Evolutionary conservation across 208 protist genomes (phyloP).

Genomic region (Leishmania mexicana): DNA sequence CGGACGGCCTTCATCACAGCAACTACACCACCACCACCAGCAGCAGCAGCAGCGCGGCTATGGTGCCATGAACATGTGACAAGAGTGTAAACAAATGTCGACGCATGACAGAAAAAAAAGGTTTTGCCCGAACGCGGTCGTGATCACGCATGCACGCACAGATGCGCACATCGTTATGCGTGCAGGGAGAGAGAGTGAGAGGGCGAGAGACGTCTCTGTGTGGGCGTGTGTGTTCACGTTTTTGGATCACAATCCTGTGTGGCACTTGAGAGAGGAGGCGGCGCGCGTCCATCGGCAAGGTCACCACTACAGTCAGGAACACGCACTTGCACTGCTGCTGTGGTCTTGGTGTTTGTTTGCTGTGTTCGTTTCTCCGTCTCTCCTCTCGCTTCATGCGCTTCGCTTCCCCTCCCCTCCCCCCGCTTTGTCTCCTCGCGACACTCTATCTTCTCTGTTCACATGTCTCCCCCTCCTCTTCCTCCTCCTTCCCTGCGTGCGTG

Average conservation of each 20-base stretch:
- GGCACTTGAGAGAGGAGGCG: too few relatives aligned
- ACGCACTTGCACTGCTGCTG: too few relatives aligned
- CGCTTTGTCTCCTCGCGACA: background rate
- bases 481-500: too few relatives aligned
- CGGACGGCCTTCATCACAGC: background rate
- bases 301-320: too few relatives aligned
- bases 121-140: background rate
- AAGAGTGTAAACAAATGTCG: background rate
- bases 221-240: background rate
- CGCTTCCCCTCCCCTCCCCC: background rate
- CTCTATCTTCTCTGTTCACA: slow-evolving; percentile 3
- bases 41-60: slow-evolving; percentile 7
- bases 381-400: background rate
- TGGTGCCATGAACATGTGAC: background rate
- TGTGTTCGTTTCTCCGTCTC: background rate
- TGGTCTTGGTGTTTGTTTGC: too few relatives aligned
- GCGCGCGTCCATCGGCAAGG: too few relatives aligned
- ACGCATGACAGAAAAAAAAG: background rate
- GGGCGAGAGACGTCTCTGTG: slow-evolving; percentile 1
- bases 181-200: background rate
- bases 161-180: background rate
- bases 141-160: background rate
- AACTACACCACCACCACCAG: background rate
- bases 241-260: too few relatives aligned
- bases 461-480: too few relatives aligned